phyloP scores from a whole-genome alignment of 2,329 filamentous ascomycete genomes.

The Calonectria multiphialidica region DNA sequence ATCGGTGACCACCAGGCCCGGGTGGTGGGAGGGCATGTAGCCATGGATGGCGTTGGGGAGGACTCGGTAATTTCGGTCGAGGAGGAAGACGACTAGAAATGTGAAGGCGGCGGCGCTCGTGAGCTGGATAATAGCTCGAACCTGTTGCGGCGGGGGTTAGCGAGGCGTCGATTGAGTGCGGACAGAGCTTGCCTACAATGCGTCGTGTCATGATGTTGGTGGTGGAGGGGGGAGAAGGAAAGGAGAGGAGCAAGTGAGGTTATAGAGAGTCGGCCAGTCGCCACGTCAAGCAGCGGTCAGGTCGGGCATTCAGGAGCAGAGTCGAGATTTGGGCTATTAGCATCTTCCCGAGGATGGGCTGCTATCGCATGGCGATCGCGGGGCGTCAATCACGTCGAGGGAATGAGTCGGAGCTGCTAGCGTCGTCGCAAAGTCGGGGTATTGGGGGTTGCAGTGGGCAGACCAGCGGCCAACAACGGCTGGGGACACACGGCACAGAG shows the following conservation, averaged over 20 bases:
- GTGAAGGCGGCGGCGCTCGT: slow-evolving; percentile 73
- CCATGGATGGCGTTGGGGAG: slow-evolving; percentile 88
- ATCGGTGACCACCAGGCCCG: slow-evolving; percentile 88
- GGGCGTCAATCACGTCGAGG: slow-evolving; percentile 24
- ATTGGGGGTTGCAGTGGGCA: neutral
- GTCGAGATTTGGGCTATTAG: slow-evolving; percentile 38
- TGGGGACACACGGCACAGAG: neutral
- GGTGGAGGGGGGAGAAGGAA: slow-evolving; percentile 16
- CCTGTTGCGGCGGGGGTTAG: slow-evolving; percentile 49
- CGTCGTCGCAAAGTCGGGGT: slow-evolving; percentile 19
- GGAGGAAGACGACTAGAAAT: slow-evolving; percentile 80
- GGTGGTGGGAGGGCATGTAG: slow-evolving; percentile 87
- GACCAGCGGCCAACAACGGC: neutral
- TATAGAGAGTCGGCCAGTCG: slow-evolving; percentile 20
- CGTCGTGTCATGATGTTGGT: slow-evolving; percentile 50
- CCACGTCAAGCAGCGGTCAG: slow-evolving; percentile 33
- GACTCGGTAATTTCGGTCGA: slow-evolving; percentile 90
- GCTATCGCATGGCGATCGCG: slow-evolving; percentile 42
- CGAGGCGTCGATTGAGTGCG: neutral
- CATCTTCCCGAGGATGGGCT: slow-evolving; percentile 40
- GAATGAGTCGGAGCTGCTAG: slow-evolving; percentile 19
- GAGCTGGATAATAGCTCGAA: slow-evolving; percentile 82
- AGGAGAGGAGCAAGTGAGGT: neutral
- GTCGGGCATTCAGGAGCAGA: slow-evolving; percentile 38
- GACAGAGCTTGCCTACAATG: slow-evolving; percentile 46